Evolutionary conservation across 2,329 filamentous ascomycete genomes (phyloP).

Genomic region (Didymella arachidicola): DNA sequence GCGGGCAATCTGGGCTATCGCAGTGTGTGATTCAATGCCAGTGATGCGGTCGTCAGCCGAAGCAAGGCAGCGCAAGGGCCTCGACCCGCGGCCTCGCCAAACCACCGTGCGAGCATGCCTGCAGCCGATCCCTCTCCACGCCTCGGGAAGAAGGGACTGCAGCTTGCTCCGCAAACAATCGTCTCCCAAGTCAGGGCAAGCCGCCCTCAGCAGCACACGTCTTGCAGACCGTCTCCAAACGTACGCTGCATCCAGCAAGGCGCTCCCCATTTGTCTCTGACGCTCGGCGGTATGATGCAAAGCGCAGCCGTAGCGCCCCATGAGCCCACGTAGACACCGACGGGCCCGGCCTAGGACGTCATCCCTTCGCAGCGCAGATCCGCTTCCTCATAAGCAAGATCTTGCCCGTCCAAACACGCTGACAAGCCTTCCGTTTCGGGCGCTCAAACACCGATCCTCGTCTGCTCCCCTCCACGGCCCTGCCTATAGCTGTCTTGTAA

Average conservation of each 20-base stretch:
- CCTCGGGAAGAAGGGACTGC: neutral
- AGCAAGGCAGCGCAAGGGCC: constrained; percentile 14
- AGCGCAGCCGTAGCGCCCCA: constrained; percentile 11
- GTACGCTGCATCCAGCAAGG: constrained; percentile 13
- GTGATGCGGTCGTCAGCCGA: constrained; percentile 9
- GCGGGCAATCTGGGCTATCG: too few relatives aligned
- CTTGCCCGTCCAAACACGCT: constrained; percentile 6
- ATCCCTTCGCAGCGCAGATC: constrained; percentile 5
- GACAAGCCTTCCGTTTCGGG: constrained; percentile 14
- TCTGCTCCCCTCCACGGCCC: neutral
- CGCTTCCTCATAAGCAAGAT: constrained; percentile 18
- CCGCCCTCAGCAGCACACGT: neutral
- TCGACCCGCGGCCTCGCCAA: constrained; percentile 7
- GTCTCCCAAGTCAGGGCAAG: neutral
- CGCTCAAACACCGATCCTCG: constrained; percentile 13
- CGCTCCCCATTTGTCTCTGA: constrained; percentile 7
- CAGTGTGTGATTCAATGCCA: too few relatives aligned
- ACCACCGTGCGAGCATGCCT: constrained; percentile 12
- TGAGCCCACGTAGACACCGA: neutral
- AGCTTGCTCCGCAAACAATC: constrained; percentile 9
- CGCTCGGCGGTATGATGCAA: constrained; percentile 19
- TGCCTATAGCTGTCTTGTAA: neutral
- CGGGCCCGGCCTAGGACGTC: constrained; percentile 15
- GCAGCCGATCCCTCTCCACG: constrained; percentile 5
- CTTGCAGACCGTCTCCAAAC: neutral